A percentile compares a stretch with the other conserved stretches of the same genome.
Evolutionary conservation across 2,329 filamentous ascomycete species (phyloP).

Genomic region (Hansfordia pulvinata): DNA sequence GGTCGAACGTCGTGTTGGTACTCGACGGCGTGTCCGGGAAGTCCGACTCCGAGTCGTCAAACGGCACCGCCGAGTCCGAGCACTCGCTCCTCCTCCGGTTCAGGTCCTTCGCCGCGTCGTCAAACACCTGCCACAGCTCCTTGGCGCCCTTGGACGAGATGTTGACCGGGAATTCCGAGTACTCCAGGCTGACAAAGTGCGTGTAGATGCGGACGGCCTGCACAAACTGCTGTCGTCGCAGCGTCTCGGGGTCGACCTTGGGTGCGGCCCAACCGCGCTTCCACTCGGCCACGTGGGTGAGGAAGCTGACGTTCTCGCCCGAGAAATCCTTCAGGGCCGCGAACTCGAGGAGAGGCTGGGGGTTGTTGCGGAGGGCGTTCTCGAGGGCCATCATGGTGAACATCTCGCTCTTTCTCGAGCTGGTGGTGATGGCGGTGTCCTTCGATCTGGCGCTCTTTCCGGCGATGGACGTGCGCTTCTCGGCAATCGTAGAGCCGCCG

Average conservation of each 20-base stretch:
- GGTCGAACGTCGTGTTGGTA: constrained; percentile 1
- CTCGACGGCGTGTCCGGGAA: constrained; percentile 1
- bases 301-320: constrained; percentile 44
- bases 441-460: constrained; percentile 6
- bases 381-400: constrained; percentile 27
- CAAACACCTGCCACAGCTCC: constrained; percentile 8
- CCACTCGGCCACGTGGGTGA: constrained; percentile 32
- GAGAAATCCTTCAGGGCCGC: constrained; percentile 41
- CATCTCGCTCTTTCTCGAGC: constrained; percentile 5
- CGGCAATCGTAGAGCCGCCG: constrained; percentile 1
- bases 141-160: constrained; percentile 8
- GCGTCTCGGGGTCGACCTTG: constrained; percentile 1
- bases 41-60: constrained; percentile 2
- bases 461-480: no score
- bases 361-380: constrained; percentile 28
- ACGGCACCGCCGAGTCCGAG: constrained; percentile 6
- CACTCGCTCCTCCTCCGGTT: constrained; percentile 3
- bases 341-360: constrained; percentile 33
- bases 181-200: constrained; percentile 17
- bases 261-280: constrained; percentile 12
- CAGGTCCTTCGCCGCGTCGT: constrained; percentile 5
- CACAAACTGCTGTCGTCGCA: constrained; percentile 5
- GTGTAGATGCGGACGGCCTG: constrained; percentile 9
- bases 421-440: constrained; percentile 2
- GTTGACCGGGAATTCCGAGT: constrained; percentile 10